These are phyloP conservation scores for Lactarius evosmus DNA, from an alignment of 768 basidiomycete genomes.

Conservation along the genomic window DNA sequence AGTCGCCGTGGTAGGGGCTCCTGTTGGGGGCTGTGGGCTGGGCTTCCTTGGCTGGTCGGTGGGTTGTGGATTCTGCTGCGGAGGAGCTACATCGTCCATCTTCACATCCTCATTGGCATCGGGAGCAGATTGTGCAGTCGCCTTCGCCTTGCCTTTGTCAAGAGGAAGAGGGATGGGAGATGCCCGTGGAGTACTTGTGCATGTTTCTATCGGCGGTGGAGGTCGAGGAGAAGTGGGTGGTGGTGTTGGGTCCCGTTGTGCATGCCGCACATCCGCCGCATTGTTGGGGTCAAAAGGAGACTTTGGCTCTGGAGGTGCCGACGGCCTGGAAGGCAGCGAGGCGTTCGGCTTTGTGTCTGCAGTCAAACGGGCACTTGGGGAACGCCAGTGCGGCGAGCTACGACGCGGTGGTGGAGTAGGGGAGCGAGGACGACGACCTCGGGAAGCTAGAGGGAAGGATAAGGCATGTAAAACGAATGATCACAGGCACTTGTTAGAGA, in stretches of 20 bases:
- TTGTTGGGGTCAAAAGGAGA: conserved; percentile 3
- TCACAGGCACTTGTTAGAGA: neutral
- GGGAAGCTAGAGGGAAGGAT: conserved; percentile 11
- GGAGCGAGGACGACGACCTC: conserved; percentile 20
- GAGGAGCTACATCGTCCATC: conserved; percentile 10
- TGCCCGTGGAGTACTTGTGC: neutral
- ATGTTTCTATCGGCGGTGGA: neutral
- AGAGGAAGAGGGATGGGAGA: neutral
- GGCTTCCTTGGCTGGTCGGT: conserved; percentile 17
- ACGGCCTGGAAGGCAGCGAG: neutral
- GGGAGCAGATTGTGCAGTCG: conserved; percentile 1
- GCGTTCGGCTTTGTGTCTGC: conserved; percentile 4
- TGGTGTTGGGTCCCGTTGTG: conserved; percentile 10
- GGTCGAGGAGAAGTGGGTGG: conserved; percentile 16
- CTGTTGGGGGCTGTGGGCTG: conserved; percentile 17
- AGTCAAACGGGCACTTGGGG: conserved; percentile 13
- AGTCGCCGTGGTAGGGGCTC: neutral
- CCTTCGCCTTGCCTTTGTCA: conserved; percentile 25
- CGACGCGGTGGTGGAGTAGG: conserved; percentile 18
- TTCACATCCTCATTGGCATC: conserved; percentile 23
- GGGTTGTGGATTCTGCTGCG: conserved; percentile 11
- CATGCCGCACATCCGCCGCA: conserved; percentile 1
- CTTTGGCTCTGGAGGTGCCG: conserved; percentile 9
- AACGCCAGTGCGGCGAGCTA: conserved; percentile 17
- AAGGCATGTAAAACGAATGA: neutral